Base-by-base conservation (phyloP, 73 alveolate genomes). In the Breviolum minutum region DNA sequence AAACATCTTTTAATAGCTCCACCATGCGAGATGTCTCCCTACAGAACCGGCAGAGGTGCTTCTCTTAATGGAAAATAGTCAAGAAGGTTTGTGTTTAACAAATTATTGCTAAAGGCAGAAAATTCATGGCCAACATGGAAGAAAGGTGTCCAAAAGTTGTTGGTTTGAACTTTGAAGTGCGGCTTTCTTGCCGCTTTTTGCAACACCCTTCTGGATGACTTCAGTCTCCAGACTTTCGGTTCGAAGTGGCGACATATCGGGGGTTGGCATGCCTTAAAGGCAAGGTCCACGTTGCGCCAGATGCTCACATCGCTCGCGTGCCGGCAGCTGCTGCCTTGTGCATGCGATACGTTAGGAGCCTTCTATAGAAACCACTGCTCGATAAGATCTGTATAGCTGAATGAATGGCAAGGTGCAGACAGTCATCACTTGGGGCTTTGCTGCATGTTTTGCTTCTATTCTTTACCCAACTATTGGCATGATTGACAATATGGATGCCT, bases 391-490 rank as follows among this genome's bases (percentile, higher is more conserved):
- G 54, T 40, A 40, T 40, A 40, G 3, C 54, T 40, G 54, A 40
- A 40, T 40, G 81, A 71, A 71, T 30, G 81, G 81, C 81, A 71
- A 30, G 81, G 40, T 71, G 81, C 81, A 71, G 81, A 71, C 81
- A 71, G 81, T 71, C 81, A 8, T 71, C 81, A 20, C 81, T 71
- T 71, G 19, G 81, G 13, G 81, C 54, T 40, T 13, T 71, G 81
- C 19, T 17, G 40, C 81, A 71, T 71, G n/a, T 8, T n/a, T 13
- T 71, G 81, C 26, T 71, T 17, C 7, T 30, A 13, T 17, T 71
- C 40, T 7, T 71, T 71, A 20, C 7, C 54, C 54, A 40, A 2
- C 54, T 40, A 40, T 40, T 40, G 5, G 3, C 54, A 40, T 40
- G 54, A 40, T 40, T 40, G 54, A 40, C 54, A 2, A 40, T 3